Percentiles rank a stretch among this genome's conserved stretches.
phyloP scores from a whole-genome alignment of 257 asterid genomes.

The Nicotiana paniculata region DNA sequence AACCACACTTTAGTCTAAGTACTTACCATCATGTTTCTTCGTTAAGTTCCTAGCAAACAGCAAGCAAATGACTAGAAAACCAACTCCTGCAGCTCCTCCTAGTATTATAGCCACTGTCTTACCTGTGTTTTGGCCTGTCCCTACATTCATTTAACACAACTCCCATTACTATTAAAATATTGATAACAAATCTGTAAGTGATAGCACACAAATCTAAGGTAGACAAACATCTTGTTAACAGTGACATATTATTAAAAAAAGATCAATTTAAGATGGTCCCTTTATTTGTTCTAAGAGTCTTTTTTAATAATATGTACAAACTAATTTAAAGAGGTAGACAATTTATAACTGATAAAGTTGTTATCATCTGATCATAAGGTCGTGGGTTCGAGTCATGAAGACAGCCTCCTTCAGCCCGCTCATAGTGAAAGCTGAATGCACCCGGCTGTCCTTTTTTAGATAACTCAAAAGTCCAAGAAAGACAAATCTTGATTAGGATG shows the following conservation, averaged over 20 bases:
- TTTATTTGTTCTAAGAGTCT: slow-evolving; percentile 9
- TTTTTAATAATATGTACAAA: not conserved
- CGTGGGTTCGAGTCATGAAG: not conserved
- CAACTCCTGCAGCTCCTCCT: slow-evolving; percentile 99
- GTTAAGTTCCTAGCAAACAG: slow-evolving; percentile 69
- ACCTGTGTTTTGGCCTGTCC: slow-evolving; percentile 75
- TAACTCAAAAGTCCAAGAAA: slow-evolving; percentile 22
- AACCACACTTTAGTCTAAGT: not conserved
- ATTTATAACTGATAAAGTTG: not conserved
- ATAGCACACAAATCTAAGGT: slow-evolving; percentile 42
- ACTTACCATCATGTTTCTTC: slow-evolving; percentile 89
- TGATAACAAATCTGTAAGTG: slow-evolving; percentile 21
- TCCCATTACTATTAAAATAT: slow-evolving; percentile 21
- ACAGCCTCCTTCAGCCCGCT: too few species aligned
- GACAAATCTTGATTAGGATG: not conserved
- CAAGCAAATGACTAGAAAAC: slow-evolving; percentile 69
- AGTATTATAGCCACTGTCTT: slow-evolving; percentile 92
- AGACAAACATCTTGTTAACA: slow-evolving; percentile 53
- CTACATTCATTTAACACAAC: slow-evolving; percentile 36
- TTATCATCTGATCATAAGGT: not conserved
- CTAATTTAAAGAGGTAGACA: slow-evolving; percentile 18
- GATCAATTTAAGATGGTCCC: slow-evolving; percentile 17
- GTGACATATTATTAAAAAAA: slow-evolving; percentile 17
- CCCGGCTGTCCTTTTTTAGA: not conserved
- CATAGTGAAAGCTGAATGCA: too few species aligned